Evolutionary conservation across 2,329 filamentous ascomycete species (phyloP).

Genomic region (Fusarium pseudonygamai): DNA sequence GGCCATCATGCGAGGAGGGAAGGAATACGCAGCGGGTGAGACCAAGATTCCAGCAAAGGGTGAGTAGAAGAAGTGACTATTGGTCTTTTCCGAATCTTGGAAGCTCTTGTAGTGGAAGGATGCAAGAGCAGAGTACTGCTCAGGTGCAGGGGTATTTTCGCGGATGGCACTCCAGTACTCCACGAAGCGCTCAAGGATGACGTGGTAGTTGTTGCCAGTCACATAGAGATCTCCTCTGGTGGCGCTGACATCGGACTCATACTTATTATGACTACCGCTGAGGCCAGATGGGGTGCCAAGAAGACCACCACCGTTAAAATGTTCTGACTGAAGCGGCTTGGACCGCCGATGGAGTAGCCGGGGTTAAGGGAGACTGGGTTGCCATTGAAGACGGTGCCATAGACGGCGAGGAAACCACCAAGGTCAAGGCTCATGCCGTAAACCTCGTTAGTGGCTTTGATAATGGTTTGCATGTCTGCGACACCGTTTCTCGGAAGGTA

Average conservation of each 20-base stretch:
- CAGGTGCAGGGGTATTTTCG: conserved; percentile 3
- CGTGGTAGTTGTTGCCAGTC: conserved; percentile 58
- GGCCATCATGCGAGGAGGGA: conserved; percentile 9
- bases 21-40: conserved; percentile 2
- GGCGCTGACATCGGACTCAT: conserved; percentile 62
- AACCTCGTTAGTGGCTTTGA: conserved; percentile 39
- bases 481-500: conserved; percentile 1
- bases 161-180: conserved; percentile 15
- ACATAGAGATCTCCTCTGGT: conserved; percentile 61
- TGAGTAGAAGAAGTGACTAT: not conserved
- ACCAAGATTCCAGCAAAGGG: not conserved
- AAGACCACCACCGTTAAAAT: conserved; percentile 50
- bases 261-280: conserved; percentile 62
- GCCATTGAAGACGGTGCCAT: conserved; percentile 59
- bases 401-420: conserved; percentile 52
- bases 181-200: conserved; percentile 60
- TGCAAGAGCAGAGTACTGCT: conserved; percentile 5
- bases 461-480: conserved; percentile 3
- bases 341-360: conserved; percentile 62
- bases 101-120: conserved; percentile 50
- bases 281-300: conserved; percentile 42
- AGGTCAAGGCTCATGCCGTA: conserved; percentile 60
- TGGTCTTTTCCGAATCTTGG: conserved; percentile 44
- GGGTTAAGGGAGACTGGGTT: conserved; percentile 60
- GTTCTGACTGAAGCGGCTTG: conserved; percentile 50